phyloP scores from a whole-genome alignment of 495 filamentous ascomycete genomes.

The Daldinia bambusicola region DNA sequence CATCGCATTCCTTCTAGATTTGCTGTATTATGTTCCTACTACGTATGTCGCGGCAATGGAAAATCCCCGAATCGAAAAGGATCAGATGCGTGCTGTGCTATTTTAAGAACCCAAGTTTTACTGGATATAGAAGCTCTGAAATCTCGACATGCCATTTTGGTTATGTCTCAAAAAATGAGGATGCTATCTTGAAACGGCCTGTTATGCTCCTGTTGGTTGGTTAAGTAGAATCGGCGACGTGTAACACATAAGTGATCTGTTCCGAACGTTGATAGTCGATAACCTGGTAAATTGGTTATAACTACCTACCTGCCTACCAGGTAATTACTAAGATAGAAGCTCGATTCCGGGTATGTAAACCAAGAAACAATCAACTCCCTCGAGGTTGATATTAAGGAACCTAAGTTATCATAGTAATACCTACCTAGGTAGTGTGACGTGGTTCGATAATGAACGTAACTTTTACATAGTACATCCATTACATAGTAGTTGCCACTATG shows the following conservation, averaged over 20 bases:
- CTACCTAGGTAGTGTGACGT: slow-evolving; percentile 16
- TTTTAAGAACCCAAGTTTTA: slow-evolving; percentile 27
- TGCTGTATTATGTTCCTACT: not conserved
- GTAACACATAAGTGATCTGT: not conserved
- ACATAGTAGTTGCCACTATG: too few relatives aligned
- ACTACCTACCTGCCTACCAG: too few relatives aligned
- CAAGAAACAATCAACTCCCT: too few relatives aligned
- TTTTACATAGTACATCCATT: not conserved
- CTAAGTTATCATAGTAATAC: slow-evolving; percentile 5
- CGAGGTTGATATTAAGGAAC: not conserved
- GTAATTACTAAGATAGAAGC: not conserved
- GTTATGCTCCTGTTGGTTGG: not conserved
- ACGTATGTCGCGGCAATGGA: not conserved
- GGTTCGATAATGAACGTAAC: slow-evolving; percentile 12
- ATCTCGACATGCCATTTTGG: slow-evolving; percentile 1
- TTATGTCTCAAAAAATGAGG: slow-evolving; percentile 5
- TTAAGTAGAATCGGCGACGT: not conserved
- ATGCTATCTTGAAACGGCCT: slow-evolving; percentile 11
- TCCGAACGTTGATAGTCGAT: not conserved
- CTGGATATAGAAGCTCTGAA: slow-evolving; percentile 20
- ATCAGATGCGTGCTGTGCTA: slow-evolving; percentile 24
- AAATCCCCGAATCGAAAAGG: not conserved
- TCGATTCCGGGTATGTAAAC: not conserved
- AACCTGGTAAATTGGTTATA: not conserved
- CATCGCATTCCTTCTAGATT: slow-evolving; percentile 1